phyloP scores from a whole-genome alignment of 345 rosid genomes.

The Trapa incisa region DNA sequence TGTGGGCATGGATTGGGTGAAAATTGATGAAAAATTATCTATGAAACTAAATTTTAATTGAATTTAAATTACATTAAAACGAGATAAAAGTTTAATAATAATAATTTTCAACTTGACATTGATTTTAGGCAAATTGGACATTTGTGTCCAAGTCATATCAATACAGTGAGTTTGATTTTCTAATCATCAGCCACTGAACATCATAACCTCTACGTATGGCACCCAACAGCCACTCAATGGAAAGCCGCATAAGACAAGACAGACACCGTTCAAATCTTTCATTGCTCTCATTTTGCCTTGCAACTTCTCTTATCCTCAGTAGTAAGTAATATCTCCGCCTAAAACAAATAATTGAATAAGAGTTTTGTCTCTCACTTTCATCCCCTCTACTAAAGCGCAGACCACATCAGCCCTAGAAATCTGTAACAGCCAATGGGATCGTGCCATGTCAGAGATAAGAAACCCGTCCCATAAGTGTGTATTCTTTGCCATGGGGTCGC shows the following conservation, averaged over 20 bases:
- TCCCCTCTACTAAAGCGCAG: constrained; percentile 2
- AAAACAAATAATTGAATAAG: no score
- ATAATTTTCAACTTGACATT: no score
- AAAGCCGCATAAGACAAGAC: constrained; percentile 2
- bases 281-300: background rate
- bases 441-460: constrained; percentile 23
- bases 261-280: constrained; percentile 7
- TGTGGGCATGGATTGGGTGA: no score
- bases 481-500: background rate
- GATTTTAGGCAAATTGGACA: no score
- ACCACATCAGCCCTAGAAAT: constrained; percentile 39
- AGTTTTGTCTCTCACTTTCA: background rate
- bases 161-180: background rate
- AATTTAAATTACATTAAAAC: no score
- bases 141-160: no score
- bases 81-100: no score
- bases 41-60: no score
- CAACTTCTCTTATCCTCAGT: background rate
- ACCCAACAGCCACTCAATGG: constrained; percentile 39
- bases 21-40: no score
- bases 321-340: constrained; percentile 11
- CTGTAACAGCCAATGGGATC: constrained; percentile 16
- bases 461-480: background rate
- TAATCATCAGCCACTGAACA: constrained; percentile 47
- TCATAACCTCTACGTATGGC: constrained; percentile 26